These are phyloP conservation scores for Citropsis articulata DNA, from an alignment of 345 rosid species.

Conservation along the genomic window DNA sequence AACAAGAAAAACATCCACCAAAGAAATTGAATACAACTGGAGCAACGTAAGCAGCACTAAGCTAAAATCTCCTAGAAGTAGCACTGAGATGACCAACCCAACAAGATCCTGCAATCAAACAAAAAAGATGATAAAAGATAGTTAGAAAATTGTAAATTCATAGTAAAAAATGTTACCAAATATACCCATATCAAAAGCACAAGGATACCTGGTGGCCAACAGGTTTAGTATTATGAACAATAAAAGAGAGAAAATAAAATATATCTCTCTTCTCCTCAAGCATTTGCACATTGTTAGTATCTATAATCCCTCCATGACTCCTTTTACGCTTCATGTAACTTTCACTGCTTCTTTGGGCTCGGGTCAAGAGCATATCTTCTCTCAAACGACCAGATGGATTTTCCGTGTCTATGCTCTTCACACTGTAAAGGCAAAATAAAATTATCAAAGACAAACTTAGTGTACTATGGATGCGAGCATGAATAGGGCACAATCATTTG, in stretches of 20 bases:
- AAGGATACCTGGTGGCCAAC: constrained; percentile 93
- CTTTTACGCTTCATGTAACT: constrained; percentile 46
- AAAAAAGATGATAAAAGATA: constrained; percentile 9
- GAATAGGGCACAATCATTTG: background rate
- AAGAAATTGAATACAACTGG: constrained; percentile 90
- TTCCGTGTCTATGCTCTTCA: constrained; percentile 34
- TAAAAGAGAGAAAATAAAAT: constrained; percentile 80
- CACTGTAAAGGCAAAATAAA: constrained; percentile 34
- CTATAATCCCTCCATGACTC: constrained; percentile 58
- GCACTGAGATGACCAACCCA: constrained; percentile 93
- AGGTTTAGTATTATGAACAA: constrained; percentile 94
- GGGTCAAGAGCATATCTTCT: constrained; percentile 46
- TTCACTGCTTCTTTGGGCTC: constrained; percentile 42
- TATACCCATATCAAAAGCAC: background rate
- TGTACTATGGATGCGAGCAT: background rate
- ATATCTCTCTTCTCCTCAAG: constrained; percentile 86
- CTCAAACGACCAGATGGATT: constrained; percentile 36
- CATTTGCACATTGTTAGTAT: constrained; percentile 66
- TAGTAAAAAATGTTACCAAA: constrained; percentile 1
- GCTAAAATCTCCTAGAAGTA: constrained; percentile 98
- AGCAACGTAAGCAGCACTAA: constrained; percentile 95
- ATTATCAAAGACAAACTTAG: constrained; percentile 25
- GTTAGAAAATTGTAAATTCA: background rate
- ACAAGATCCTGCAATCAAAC: constrained; percentile 82
- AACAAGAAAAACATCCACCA: constrained; percentile 79